Base-by-base conservation (phyloP, 1,284 basidiomycete species). In the Ceratobasidium sp. region DNA sequence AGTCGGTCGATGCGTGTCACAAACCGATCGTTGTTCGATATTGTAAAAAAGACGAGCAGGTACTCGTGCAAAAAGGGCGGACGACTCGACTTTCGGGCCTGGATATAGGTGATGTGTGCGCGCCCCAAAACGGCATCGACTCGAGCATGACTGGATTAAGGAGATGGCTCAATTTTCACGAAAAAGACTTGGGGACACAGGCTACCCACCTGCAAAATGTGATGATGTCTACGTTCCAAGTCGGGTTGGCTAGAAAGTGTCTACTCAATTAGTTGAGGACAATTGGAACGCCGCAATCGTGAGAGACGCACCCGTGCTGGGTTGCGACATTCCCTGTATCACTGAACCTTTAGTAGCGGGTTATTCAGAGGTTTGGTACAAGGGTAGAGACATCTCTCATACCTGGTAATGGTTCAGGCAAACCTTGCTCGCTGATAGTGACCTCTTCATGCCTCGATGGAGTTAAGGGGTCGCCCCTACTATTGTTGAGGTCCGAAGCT, bases 31-130 rank as follows among this genome's bases (percentile, higher is more conserved):
- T 27, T 22, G 8, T 32, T 4, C 0, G 27, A 27, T n/a, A 31
- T 32, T 1, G 57, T 49, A 32, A 60, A 49, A 34, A 47, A 60
- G 13, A 60, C 43, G 8, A 60, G 29, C 4, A 60, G 47, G 32
- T 60, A 60, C 35, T 60, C 57, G 43, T 60, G 57, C 3, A 60
- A 20, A 32, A 60, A 60, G 3, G 57, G 57, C 1, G 43, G 57
- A 8, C 43, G 17, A n/a, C 57, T 42, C n/a, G 57, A 60, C 29
- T 60, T 60, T 29, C 57, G 27, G 10, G 57, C 57, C 17, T 60
- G 57, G 13, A 60, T 22, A n/a, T 60, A 45, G 12, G 57, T 60
- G 42, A 60, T 60, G 5, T 32, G 42, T 10, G 57, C 57, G 0
- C 49, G 20, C 2, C 57, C 43, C 0, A 60, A 32, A 12, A 45